A percentile compares a stretch with the other conserved stretches of the same genome.
Evolutionary conservation across 2,329 filamentous ascomycete genomes (phyloP).

Genomic region (Ophiostoma himal-ulmi): DNA sequence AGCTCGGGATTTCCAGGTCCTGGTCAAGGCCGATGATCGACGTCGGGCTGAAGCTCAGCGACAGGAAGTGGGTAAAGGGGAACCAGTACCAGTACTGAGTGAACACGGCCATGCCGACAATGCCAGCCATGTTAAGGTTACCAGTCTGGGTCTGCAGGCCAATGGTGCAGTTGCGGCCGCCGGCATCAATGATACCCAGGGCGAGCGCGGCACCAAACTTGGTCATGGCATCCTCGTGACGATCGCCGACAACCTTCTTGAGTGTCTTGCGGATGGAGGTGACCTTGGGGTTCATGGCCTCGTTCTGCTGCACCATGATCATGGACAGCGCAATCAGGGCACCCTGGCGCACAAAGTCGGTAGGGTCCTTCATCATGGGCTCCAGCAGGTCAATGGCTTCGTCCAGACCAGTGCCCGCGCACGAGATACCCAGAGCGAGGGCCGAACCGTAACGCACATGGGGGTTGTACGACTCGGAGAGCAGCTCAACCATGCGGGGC

Average conservation of each 20-base stretch:
- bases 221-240: slow-evolving; percentile 98
- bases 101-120: slow-evolving; percentile 96
- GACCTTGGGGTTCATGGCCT: slow-evolving; percentile 97
- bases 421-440: slow-evolving; percentile 97
- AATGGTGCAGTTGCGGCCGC: slow-evolving; percentile 96
- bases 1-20: slow-evolving; percentile 84
- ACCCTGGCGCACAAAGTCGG: slow-evolving; percentile 95
- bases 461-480: slow-evolving; percentile 97
- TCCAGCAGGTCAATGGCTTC: slow-evolving; percentile 95
- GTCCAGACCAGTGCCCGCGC: slow-evolving; percentile 88
- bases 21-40: slow-evolving; percentile 92
- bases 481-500: slow-evolving; percentile 95
- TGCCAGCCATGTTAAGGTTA: slow-evolving; percentile 96
- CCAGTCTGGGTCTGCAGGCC: slow-evolving; percentile 95
- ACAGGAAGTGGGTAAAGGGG: slow-evolving; percentile 95
- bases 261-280: slow-evolving; percentile 84
- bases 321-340: slow-evolving; percentile 90
- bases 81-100: slow-evolving; percentile 99
- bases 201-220: slow-evolving; percentile 95
- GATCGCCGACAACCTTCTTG: slow-evolving; percentile 87
- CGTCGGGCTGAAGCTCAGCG: slow-evolving; percentile 92
- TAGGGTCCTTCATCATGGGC: slow-evolving; percentile 99
- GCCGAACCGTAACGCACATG: slow-evolving; percentile 96
- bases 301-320: slow-evolving; percentile 99
- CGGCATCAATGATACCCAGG: slow-evolving; percentile 94